These are phyloP conservation scores for Fusarium scirpi DNA, from an alignment of 2,329 filamentous ascomycete genomes.

Conservation along the genomic window DNA sequence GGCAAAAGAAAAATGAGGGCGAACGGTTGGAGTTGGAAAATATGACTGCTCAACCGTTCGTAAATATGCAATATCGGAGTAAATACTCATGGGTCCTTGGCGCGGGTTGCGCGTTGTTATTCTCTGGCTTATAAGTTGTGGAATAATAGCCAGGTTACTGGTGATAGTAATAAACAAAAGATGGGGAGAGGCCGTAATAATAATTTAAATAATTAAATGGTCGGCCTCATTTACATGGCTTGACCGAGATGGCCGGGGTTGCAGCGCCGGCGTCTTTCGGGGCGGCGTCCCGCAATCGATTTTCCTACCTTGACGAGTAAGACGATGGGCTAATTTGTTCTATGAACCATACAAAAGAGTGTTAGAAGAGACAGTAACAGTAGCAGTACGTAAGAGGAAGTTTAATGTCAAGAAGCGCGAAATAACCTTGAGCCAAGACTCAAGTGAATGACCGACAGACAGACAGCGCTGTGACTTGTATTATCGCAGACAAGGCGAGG, in stretches of 20 bases:
- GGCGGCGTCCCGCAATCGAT: constrained; percentile 28
- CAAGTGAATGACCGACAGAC: background rate
- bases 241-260: constrained; percentile 29
- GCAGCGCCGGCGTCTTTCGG: constrained; percentile 25
- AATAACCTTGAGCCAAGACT: constrained; percentile 3
- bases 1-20: background rate
- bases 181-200: constrained; percentile 21
- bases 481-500: background rate
- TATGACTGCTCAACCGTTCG: constrained; percentile 14
- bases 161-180: constrained; percentile 32
- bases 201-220: constrained; percentile 18
- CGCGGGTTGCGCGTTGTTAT: background rate
- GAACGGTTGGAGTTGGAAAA: background rate
- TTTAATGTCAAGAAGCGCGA: constrained; percentile 28
- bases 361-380: background rate
- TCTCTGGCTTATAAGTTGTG: constrained; percentile 27
- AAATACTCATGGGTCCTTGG: constrained; percentile 2
- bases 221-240: constrained; percentile 36
- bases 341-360: background rate
- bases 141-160: constrained; percentile 27
- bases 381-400: background rate
- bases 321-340: constrained; percentile 28
- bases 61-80: constrained; percentile 1
- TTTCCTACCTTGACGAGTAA: constrained; percentile 27
- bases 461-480: background rate